phyloP scores from a whole-genome alignment of 2,329 filamentous ascomycete genomes.

The Beauveria medogensis region DNA sequence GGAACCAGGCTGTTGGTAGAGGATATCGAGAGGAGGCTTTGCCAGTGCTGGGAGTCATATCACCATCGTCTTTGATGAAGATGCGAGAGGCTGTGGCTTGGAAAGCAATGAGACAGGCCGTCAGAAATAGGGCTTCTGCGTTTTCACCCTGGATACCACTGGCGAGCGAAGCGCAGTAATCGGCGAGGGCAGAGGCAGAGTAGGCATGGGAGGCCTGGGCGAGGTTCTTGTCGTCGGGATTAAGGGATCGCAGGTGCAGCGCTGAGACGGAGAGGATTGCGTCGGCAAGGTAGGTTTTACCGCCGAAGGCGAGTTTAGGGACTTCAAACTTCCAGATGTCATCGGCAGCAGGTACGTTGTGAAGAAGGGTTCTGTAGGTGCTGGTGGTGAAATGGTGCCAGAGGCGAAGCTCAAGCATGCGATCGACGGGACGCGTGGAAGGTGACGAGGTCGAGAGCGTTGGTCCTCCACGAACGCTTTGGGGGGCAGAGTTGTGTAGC shows the following conservation, averaged over 20 bases:
- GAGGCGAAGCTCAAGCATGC: conserved; percentile 51
- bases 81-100: conserved; percentile 56
- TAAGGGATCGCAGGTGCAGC: conserved; percentile 49
- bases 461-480: conserved; percentile 5
- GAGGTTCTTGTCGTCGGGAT: conserved; percentile 51
- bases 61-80: conserved; percentile 49
- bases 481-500: neutral
- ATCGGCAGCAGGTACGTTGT: conserved; percentile 41
- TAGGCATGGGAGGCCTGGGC: conserved; percentile 56
- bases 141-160: conserved; percentile 50
- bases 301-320: conserved; percentile 52
- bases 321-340: conserved; percentile 53
- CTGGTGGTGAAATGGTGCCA: conserved; percentile 57
- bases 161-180: conserved; percentile 50
- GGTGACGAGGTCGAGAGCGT: conserved; percentile 10
- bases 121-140: conserved; percentile 55
- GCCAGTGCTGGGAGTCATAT: conserved; percentile 22
- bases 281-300: conserved; percentile 51
- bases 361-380: conserved; percentile 52
- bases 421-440: conserved; percentile 18
- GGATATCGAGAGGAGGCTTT: conserved; percentile 40
- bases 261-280: conserved; percentile 57
- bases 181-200: conserved; percentile 53
- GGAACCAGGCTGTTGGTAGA: conserved; percentile 57
- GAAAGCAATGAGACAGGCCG: conserved; percentile 57